A percentile compares a stretch with the other conserved stretches of the same genome.
These are phyloP conservation scores for Adenanthera pavonina DNA, from an alignment of 306 rosid genomes.

Conservation along the genomic window DNA sequence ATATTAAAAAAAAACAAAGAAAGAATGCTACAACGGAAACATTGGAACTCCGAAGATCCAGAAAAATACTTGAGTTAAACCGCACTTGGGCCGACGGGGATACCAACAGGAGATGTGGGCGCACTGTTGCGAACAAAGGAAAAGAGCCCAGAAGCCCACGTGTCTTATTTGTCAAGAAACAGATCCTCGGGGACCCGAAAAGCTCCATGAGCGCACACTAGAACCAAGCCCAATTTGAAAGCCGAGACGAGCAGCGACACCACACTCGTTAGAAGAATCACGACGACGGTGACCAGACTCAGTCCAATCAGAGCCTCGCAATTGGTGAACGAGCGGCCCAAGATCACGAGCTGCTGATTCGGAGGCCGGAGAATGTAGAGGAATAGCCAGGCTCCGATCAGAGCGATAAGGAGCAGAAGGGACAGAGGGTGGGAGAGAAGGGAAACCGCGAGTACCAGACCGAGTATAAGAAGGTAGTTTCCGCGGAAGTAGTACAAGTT, in stretches of 20 bases:
- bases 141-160: slow-evolving; percentile 40
- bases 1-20: no score
- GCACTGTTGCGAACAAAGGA: slow-evolving; percentile 27
- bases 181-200: slow-evolving; percentile 54
- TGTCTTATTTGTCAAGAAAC: slow-evolving; percentile 47
- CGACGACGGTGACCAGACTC: slow-evolving; percentile 36
- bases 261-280: slow-evolving; percentile 46
- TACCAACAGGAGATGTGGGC: slow-evolving; percentile 24
- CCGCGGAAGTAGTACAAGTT: slow-evolving; percentile 51
- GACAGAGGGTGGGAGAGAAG: slow-evolving; percentile 54
- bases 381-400: slow-evolving; percentile 53
- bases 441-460: slow-evolving; percentile 38
- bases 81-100: slow-evolving; percentile 21
- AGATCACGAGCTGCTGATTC: slow-evolving; percentile 46
- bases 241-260: slow-evolving; percentile 45
- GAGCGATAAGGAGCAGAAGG: slow-evolving; percentile 38
- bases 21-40: no score
- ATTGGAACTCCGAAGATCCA: neutral
- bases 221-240: slow-evolving; percentile 36
- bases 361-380: slow-evolving; percentile 48
- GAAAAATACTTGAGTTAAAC: neutral
- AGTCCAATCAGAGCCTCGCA: slow-evolving; percentile 39
- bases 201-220: slow-evolving; percentile 49
- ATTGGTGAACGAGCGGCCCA: slow-evolving; percentile 35
- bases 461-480: slow-evolving; percentile 53